Conservation (phyloP, 2,329 filamentous ascomycete genomes). For the Pseudocercospora macadamiae region DNA sequence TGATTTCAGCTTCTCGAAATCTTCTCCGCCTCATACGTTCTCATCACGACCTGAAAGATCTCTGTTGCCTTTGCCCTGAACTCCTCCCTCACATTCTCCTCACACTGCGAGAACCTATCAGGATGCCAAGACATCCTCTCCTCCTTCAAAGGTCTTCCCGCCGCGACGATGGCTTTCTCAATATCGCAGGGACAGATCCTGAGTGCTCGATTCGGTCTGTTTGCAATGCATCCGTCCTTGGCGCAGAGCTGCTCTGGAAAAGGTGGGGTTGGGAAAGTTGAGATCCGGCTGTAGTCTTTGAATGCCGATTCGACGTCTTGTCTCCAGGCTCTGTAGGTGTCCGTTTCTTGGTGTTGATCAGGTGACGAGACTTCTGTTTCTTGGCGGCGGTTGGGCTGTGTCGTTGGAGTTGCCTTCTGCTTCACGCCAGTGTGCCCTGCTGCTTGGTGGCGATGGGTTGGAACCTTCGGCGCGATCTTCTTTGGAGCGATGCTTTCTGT, state of each 20-base stretch:
- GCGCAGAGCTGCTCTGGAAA: neutral
- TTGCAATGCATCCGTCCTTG: constrained; percentile 1
- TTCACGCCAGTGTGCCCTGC: neutral
- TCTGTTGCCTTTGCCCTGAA: constrained; percentile 6
- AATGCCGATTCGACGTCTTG: constrained; percentile 11
- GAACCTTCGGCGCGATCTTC: no score
- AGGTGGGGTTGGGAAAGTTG: constrained; percentile 12
- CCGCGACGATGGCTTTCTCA: constrained; percentile 6
- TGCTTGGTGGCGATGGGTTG: neutral
- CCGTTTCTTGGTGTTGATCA: neutral
- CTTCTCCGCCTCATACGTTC: neutral
- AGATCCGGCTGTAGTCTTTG: constrained; percentile 10
- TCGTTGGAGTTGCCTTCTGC: neutral
- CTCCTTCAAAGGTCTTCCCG: constrained; percentile 7
- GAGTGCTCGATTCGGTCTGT: neutral
- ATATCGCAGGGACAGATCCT: constrained; percentile 12
- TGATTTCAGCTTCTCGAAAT: neutral
- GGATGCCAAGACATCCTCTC: constrained; percentile 16
- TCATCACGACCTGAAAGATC: constrained; percentile 7
- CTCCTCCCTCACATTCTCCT: constrained; percentile 4
- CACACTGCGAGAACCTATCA: constrained; percentile 10
- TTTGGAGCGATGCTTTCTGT: neutral
- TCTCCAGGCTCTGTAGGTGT: constrained; percentile 13
- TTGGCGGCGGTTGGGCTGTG: neutral
- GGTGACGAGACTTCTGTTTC: neutral